These are phyloP conservation scores for Xylaria sp. DNA, from an alignment of 2,329 filamentous ascomycete species.

Conservation along the genomic window DNA sequence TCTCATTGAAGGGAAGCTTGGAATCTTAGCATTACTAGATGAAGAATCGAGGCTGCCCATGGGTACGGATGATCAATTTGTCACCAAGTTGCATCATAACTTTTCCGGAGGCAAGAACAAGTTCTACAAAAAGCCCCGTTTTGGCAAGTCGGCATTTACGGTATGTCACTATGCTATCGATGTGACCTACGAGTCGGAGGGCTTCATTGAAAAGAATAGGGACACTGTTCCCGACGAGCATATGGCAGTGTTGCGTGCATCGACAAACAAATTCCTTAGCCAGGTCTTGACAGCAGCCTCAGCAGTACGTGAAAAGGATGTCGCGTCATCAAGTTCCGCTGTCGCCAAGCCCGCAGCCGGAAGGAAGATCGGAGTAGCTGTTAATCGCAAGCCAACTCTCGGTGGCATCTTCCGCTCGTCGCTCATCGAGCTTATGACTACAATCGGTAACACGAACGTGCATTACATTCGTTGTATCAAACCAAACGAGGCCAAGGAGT, in stretches of 20 bases:
- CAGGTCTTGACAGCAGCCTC: constrained; percentile 86
- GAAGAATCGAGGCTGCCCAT: constrained; percentile 97
- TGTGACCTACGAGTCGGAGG: constrained; percentile 97
- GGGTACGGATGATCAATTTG: constrained; percentile 96
- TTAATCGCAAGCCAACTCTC: constrained; percentile 94
- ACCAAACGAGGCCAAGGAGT: constrained; percentile 93
- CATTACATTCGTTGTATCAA: constrained; percentile 99
- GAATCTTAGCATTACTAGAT: constrained; percentile 88
- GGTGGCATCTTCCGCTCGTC: constrained; percentile 99
- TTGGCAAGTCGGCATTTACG: constrained; percentile 96
- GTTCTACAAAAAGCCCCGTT: constrained; percentile 98
- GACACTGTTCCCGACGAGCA: constrained; percentile 99
- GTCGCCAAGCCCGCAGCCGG: constrained; percentile 82
- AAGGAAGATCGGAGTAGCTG: constrained; percentile 87
- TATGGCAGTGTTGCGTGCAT: constrained; percentile 87
- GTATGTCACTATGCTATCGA: constrained; percentile 98
- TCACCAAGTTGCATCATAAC: constrained; percentile 94
- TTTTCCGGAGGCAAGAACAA: constrained; percentile 89
- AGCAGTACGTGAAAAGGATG: constrained; percentile 87
- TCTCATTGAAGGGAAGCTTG: constrained; percentile 94
- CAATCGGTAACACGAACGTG: constrained; percentile 96
- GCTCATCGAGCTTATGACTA: constrained; percentile 95
- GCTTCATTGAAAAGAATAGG: constrained; percentile 99
- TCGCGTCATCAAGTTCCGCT: constrained; percentile 65
- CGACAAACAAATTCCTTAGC: constrained; percentile 82